Evolutionary conservation across 768 basidiomycete genomes (phyloP).

Genomic region (Lactifluus volemus): DNA sequence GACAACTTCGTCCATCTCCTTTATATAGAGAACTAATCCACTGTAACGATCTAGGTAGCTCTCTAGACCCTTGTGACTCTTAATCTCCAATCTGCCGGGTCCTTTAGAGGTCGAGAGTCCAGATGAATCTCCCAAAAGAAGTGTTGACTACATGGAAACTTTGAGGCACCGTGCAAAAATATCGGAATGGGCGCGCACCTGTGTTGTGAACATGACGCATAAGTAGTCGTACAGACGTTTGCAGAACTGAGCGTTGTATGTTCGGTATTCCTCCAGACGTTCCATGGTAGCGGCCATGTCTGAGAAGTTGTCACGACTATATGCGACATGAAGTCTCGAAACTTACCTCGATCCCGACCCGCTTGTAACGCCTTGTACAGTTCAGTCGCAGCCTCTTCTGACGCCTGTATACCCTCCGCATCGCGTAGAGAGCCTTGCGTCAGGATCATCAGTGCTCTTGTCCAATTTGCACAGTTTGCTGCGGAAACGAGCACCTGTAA

Average conservation of each 20-base stretch:
- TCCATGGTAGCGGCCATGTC: conserved; percentile 99
- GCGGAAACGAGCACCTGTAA: neutral
- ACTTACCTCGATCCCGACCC: conserved; percentile 74
- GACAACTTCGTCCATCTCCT: conserved; percentile 88
- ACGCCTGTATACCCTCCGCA: conserved; percentile 55
- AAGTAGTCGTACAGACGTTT: conserved; percentile 86
- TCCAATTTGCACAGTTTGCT: conserved; percentile 96
- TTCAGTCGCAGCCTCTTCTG: conserved; percentile 78
- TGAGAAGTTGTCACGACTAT: conserved; percentile 21
- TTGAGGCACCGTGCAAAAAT: neutral
- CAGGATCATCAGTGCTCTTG: conserved; percentile 63
- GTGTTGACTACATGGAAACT: conserved; percentile 43
- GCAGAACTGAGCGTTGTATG: conserved; percentile 87
- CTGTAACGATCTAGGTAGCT: conserved; percentile 80
- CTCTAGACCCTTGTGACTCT: conserved; percentile 68
- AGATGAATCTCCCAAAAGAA: conserved; percentile 54
- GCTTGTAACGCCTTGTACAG: conserved; percentile 95
- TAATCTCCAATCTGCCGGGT: conserved; percentile 39
- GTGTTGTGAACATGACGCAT: conserved; percentile 84
- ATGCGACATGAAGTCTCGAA: neutral
- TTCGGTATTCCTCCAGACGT: conserved; percentile 81
- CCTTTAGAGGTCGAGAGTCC: conserved; percentile 42
- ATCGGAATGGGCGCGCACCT: conserved; percentile 39
- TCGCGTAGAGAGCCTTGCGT: conserved; percentile 89
- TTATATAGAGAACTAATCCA: conserved; percentile 85